Percentiles rank a stretch among this genome's conserved stretches.
phyloP scores from a whole-genome alignment of 2,329 filamentous ascomycete genomes.

The Monilinia aucupariae region DNA sequence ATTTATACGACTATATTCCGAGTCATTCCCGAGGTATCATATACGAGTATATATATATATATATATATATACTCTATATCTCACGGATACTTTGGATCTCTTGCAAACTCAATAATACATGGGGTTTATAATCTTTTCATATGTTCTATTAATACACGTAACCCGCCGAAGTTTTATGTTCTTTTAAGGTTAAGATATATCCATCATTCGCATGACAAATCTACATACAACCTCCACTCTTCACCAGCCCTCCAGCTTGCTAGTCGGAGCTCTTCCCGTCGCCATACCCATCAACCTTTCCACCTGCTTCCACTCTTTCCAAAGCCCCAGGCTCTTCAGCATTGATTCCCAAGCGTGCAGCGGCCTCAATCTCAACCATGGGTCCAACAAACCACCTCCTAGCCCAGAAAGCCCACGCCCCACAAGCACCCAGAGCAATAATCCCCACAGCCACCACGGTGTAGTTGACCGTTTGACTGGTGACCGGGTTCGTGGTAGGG shows the following conservation, averaged over 20 bases:
- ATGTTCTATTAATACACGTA: too few relatives aligned
- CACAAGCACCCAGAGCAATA: slow-evolving; percentile 44
- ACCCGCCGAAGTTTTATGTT: too few relatives aligned
- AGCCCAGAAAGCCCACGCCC: slow-evolving; percentile 49
- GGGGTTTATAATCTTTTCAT: too few relatives aligned
- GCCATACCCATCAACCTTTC: slow-evolving; percentile 2
- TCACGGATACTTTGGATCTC: too few relatives aligned
- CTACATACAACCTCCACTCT: neutral
- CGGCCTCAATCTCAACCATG: slow-evolving; percentile 46
- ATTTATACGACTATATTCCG: neutral
- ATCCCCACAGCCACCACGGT: slow-evolving; percentile 55
- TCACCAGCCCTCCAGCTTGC: neutral
- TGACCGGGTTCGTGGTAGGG: slow-evolving; percentile 50
- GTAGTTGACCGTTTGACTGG: slow-evolving; percentile 53
- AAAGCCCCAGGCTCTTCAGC: slow-evolving; percentile 32
- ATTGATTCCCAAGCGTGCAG: slow-evolving; percentile 45
- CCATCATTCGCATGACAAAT: neutral
- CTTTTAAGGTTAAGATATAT: too few relatives aligned
- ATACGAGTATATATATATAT: too few relatives aligned
- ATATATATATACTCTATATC: too few relatives aligned
- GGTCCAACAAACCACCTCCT: slow-evolving; percentile 52
- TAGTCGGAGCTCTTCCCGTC: neutral
- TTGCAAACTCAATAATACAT: too few relatives aligned
- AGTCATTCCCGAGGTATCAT: neutral
- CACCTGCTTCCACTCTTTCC: slow-evolving; percentile 25